Evolutionary conservation across 2,329 filamentous ascomycete species (phyloP), one percentile per base, ranked within the genome.

Genomic region (Epichloe bromicola): DNA sequence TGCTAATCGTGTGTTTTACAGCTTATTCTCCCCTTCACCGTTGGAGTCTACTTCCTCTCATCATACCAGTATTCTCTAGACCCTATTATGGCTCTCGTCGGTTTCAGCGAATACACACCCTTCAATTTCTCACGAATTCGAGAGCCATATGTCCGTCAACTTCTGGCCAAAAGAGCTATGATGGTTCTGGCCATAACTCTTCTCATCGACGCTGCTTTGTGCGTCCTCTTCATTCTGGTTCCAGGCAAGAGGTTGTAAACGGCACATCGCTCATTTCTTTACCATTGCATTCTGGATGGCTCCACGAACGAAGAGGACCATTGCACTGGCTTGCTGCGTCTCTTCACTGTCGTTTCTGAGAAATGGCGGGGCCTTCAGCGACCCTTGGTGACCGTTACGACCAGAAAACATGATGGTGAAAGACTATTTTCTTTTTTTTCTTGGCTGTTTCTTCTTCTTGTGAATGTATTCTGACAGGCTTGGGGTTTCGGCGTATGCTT

Each of bases 21-120:
- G 73, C 67, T 79, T 52, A 91, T 97, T 58, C 72, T 98, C 1
- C 93, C 94, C 0, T 97, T 97, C 70, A 89, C 88, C 2, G 70
- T 98, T 36, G 91, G 89, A 23, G 80, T 95, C 34, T 98, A 98
- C 68, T 82, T 85, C 60, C 79, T 95, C 36, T 80, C 85, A 30
- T 93, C 90, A 2, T 95, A 97, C 63, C 91, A 97, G 67, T 98
- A 97, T 70, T 89, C 88, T 57, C 80, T 98, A 48, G 93, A 98
- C 61, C 91, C 94, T 0, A 74, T 95, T 55, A 81, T 97, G 66
- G 93, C 89, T 4, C 76, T 97, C 19, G 67, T 86, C n/a, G 90
- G 91, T 37, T 85, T 83, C 66, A 96, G 90, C 72, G 94, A 98
- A 71, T 96, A 97, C 70, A 96, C 91, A 0, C 89, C 95, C 48